Evolutionary conservation across 129 eudicot genomes (phyloP).

Genomic region (Ambrosia trifida): DNA sequence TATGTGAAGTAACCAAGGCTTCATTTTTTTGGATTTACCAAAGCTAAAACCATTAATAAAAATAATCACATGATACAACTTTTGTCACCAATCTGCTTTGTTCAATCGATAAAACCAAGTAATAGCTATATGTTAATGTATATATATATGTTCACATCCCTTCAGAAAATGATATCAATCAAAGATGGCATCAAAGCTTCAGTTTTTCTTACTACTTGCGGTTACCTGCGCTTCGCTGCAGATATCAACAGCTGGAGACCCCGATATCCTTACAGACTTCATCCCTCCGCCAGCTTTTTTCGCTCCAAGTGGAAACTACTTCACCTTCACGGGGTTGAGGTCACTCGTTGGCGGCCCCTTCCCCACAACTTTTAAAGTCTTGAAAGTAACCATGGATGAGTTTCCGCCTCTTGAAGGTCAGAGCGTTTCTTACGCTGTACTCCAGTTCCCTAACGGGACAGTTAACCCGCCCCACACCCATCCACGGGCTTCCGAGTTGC

Average conservation of each 20-base stretch:
- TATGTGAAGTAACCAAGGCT: conserved; percentile 3
- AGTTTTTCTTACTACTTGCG: conserved; percentile 12
- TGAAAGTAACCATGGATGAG: conserved; percentile 33
- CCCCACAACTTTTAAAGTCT: conserved; percentile 21
- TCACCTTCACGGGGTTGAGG: conserved; percentile 28
- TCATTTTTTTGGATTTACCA: not conserved
- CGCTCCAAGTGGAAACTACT: conserved; percentile 22
- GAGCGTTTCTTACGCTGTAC: conserved; percentile 30
- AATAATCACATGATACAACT: not conserved
- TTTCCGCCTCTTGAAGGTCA: conserved; percentile 27
- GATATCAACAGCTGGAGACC: conserved; percentile 20
- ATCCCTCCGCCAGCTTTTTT: not conserved
- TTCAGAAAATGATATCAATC: not conserved
- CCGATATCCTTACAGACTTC: conserved; percentile 33
- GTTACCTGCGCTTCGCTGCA: conserved; percentile 15
- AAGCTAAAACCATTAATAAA: not conserved
- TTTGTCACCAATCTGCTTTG: not conserved
- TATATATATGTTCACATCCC: conserved; percentile 6
- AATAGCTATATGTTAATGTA: not conserved
- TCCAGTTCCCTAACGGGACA: conserved; percentile 30
- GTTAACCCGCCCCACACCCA: conserved; percentile 38
- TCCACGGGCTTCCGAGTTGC: conserved; percentile 31
- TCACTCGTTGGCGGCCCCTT: conserved; percentile 21
- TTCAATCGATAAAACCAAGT: conserved; percentile 14
- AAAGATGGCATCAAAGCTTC: conserved; percentile 30